Conservation (phyloP, 1,139 yeast species). For the Candida labiduridarum region DNA sequence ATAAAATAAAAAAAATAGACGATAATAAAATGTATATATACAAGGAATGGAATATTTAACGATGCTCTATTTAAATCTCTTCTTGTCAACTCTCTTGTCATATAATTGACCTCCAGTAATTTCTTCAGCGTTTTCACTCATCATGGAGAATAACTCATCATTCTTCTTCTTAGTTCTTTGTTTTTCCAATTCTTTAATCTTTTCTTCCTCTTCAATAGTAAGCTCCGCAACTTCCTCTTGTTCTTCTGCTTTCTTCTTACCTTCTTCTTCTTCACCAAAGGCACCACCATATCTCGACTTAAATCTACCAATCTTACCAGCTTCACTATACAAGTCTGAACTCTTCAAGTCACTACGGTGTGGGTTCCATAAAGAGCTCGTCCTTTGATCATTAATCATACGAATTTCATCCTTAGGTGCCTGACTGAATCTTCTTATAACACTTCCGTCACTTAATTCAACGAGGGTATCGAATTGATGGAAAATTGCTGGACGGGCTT, state of each 20-base stretch:
- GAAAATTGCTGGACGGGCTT: conserved; percentile 90
- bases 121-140: conserved; percentile 64
- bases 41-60: conserved; percentile 3
- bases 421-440: conserved; percentile 77
- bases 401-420: conserved; percentile 87
- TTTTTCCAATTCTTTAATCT: conserved; percentile 17
- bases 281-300: conserved; percentile 66
- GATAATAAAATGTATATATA: conserved; percentile 19
- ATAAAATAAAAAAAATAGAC: conserved; percentile 7
- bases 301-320: conserved; percentile 85
- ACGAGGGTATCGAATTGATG: conserved; percentile 85
- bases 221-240: conserved; percentile 11
- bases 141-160: conserved; percentile 55
- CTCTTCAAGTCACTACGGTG: conserved; percentile 17
- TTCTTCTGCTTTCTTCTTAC: conserved; percentile 15
- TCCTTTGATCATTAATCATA: conserved; percentile 87
- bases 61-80: conserved; percentile 24
- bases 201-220: conserved; percentile 19
- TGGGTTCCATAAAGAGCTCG: conserved; percentile 87
- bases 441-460: conserved; percentile 92
- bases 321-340: conserved; percentile 66
- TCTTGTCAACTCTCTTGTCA: conserved; percentile 48
- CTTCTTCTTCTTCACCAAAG: conserved; percentile 32
- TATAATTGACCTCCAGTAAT: conserved; percentile 61
- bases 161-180: conserved; percentile 30